These are phyloP conservation scores for Penicillium lividum DNA, from an alignment of 495 filamentous ascomycete genomes.

Conservation along the genomic window DNA sequence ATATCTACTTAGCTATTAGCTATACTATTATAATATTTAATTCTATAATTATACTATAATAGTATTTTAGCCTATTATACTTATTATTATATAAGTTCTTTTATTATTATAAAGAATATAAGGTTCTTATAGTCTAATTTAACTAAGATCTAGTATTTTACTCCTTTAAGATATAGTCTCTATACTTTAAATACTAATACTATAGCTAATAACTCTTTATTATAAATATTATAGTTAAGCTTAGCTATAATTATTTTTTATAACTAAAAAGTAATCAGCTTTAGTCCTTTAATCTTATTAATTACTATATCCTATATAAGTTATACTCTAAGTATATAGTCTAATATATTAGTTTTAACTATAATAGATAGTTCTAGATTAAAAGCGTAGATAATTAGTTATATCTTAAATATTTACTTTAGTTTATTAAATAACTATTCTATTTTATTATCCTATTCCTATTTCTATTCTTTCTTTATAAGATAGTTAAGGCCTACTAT, in stretches of 20 bases:
- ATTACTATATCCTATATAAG: background rate
- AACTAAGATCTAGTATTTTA: too few relatives aligned
- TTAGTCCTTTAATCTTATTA: too few relatives aligned
- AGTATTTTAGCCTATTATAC: too few relatives aligned
- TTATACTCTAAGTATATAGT: constrained; percentile 13
- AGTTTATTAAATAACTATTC: constrained; percentile 16
- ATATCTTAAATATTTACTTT: constrained; percentile 4
- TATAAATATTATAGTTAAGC: constrained; percentile 24
- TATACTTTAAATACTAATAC: too few relatives aligned
- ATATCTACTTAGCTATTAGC: too few relatives aligned
- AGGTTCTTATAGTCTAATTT: too few relatives aligned
- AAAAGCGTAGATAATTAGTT: constrained; percentile 7
- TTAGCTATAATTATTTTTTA: constrained; percentile 15
- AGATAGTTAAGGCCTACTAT: constrained; percentile 6
- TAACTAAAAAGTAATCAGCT: background rate
- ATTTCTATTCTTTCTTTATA: constrained; percentile 11
- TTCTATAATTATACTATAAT: too few relatives aligned
- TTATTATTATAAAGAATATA: too few relatives aligned
- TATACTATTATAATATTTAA: too few relatives aligned
- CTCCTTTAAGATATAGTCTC: too few relatives aligned
- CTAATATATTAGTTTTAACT: constrained; percentile 22
- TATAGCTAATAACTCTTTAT: too few relatives aligned
- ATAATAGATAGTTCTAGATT: constrained; percentile 8
- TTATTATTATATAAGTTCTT: too few relatives aligned
- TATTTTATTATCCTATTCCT: constrained; percentile 5